Evolutionary conservation across 192 early-diverging fungal species (phyloP).

Genomic region (Mortierella hygrophila): DNA sequence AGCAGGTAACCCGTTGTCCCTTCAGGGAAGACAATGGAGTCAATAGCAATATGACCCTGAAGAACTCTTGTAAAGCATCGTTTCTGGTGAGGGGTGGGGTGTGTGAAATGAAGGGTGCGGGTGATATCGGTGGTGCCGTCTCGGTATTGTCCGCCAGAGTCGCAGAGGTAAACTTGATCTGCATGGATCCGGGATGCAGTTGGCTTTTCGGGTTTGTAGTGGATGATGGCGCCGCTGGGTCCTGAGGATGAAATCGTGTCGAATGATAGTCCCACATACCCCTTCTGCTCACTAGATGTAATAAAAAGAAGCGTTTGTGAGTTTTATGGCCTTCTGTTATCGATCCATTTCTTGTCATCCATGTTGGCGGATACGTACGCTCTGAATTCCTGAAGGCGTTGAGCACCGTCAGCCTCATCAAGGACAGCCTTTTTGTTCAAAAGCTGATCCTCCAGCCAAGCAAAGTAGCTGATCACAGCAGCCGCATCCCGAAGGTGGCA

Average conservation of each 20-base stretch:
- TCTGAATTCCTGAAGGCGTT: conserved; percentile 84
- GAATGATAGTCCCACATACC: conserved; percentile 94
- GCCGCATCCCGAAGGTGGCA: conserved; percentile 92
- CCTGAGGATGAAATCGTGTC: conserved; percentile 97
- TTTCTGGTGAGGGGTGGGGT: conserved; percentile 85
- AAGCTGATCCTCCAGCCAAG: conserved; percentile 94
- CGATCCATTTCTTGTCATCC: no score
- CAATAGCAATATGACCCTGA: conserved; percentile 97
- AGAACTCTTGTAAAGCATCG: conserved; percentile 96
- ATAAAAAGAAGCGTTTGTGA: background rate
- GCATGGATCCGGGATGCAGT: conserved; percentile 80
- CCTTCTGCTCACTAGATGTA: conserved; percentile 65
- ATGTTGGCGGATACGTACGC: conserved; percentile 26
- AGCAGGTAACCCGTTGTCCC: conserved; percentile 89
- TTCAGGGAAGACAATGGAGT: conserved; percentile 86
- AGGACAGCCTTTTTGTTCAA: conserved; percentile 66
- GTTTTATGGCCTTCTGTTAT: no score
- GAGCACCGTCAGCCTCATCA: conserved; percentile 88
- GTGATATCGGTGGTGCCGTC: conserved; percentile 98
- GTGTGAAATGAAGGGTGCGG: conserved; percentile 91
- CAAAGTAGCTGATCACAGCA: conserved; percentile 86
- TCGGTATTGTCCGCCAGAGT: conserved; percentile 95
- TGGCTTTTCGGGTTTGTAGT: conserved; percentile 91
- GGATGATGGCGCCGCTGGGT: conserved; percentile 96
- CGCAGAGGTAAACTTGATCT: conserved; percentile 89